Conservation (phyloP, 2,329 filamentous ascomycete genomes). For the Ceratocystis alfenasii region DNA sequence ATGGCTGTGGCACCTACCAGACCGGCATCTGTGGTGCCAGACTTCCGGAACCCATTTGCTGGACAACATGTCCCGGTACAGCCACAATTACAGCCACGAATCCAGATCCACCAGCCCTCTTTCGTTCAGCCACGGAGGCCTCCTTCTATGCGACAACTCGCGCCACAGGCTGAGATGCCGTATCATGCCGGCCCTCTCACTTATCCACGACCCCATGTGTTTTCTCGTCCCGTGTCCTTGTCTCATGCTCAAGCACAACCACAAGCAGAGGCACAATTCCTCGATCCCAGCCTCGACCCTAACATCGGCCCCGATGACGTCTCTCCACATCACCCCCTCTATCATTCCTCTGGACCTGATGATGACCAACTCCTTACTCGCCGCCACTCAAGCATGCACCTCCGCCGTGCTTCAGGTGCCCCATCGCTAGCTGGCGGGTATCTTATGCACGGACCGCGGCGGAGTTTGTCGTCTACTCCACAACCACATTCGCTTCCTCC, state of each 20-base stretch:
- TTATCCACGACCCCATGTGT: too few relatives aligned
- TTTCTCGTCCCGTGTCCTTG: too few relatives aligned
- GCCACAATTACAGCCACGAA: background rate
- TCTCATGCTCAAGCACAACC: too few relatives aligned
- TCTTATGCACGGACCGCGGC: too few relatives aligned
- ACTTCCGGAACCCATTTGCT: slow-evolving; percentile 2
- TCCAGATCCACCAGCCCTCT: background rate
- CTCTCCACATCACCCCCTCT: background rate
- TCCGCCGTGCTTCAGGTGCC: background rate
- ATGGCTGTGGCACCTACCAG: too few relatives aligned
- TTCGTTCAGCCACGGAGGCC: background rate
- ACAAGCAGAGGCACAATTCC: too few relatives aligned
- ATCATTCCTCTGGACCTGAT: background rate
- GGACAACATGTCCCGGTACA: background rate
- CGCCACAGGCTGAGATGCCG: background rate
- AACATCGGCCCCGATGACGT: too few relatives aligned
- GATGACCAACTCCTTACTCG: background rate
- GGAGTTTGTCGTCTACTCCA: too few relatives aligned
- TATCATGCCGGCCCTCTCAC: too few relatives aligned
- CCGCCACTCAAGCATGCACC: background rate
- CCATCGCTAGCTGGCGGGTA: too few relatives aligned
- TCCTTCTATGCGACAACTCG: background rate
- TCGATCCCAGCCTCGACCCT: too few relatives aligned
- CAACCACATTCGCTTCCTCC: background rate
- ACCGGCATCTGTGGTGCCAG: background rate